Evolutionary conservation across 2,329 filamentous ascomycete species (phyloP), one percentile per base, ranked within the genome.

Genomic region (Pyrenophora tritici-repentis): DNA sequence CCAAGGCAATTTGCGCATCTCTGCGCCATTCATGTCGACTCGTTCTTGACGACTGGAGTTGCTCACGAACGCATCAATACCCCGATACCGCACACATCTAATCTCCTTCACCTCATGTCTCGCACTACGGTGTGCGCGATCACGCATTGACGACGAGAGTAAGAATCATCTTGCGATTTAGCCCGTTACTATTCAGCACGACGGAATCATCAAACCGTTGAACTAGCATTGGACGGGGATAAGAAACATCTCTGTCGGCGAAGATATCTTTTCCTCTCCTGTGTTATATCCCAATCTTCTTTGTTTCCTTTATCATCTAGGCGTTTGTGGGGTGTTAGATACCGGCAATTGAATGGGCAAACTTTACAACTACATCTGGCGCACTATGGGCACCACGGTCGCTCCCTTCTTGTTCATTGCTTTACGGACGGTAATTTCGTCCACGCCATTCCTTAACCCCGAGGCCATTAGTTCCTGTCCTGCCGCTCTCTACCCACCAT

Each of bases 81-180:
- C 49, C 43, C 39, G 50, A 50, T 41, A 44, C 44, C 43, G 47
- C 39, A 56, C 41, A 26, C 44, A 40, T 51, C 53, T 59, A 61
- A 63, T 63, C 56, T 54, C 59, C 41, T 50, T 53, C 44, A 51
- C 35, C 42, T 65, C 45, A 46, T 66, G 53, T 56, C 50, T 54
- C 50, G 55, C 55, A 58, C 57, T 59, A 62, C 55, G 55, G 42
- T 50, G 63, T 63, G 64, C 61, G 53, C 61, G 52, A 61, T 59
- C 49, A 70, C 56, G 66, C 56, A 61, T 68, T 55, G 61, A 70
- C 58, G 66, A 70, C 48, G 57, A 59, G 65, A 69, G 61, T 58
- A 69, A 63, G 60, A 63, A 58, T 47, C 48, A 52, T 51, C 59
- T 61, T 63, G 53, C 57, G 56, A 59, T 62, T 63, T 57, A 67